These are phyloP conservation scores for Sphaerobolus stellatus DNA, from an alignment of 1,284 basidiomycete species.

Conservation along the genomic window DNA sequence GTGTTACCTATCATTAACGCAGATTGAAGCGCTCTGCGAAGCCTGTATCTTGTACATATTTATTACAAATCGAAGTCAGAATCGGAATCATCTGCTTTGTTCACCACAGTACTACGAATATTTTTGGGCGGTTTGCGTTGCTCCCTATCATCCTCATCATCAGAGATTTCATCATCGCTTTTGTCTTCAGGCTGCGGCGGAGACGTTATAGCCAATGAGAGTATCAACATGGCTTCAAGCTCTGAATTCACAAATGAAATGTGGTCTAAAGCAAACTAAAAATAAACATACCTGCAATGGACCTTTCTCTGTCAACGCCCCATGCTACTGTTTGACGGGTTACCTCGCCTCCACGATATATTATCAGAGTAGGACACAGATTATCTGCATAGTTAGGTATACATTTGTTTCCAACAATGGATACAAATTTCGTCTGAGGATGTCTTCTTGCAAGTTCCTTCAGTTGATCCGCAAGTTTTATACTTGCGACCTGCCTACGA, in stretches of 20 bases:
- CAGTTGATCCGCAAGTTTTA: slow-evolving; percentile 73
- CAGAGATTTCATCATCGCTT: background rate
- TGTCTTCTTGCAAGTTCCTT: slow-evolving; percentile 75
- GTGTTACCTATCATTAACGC: slow-evolving; percentile 54
- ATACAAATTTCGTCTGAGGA: slow-evolving; percentile 93
- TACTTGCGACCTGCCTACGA: slow-evolving; percentile 73
- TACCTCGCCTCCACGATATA: slow-evolving; percentile 91
- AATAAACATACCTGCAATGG: slow-evolving; percentile 70
- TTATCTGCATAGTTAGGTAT: slow-evolving; percentile 94
- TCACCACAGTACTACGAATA: background rate
- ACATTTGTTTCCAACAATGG: slow-evolving; percentile 93
- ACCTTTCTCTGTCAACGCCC: slow-evolving; percentile 76
- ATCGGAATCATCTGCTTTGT: background rate
- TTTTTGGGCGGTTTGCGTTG: background rate
- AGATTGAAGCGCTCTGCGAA: background rate
- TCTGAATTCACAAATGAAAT: background rate
- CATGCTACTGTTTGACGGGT: slow-evolving; percentile 82
- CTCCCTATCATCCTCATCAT: background rate
- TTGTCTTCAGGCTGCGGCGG: background rate
- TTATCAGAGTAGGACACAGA: slow-evolving; percentile 87
- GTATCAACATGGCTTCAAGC: slow-evolving; percentile 12
- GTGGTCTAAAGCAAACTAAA: background rate
- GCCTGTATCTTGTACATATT: background rate
- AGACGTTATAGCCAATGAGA: slow-evolving; percentile 10
- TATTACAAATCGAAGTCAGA: slow-evolving; percentile 13